phyloP scores from a whole-genome alignment of 2,329 filamentous ascomycete genomes.

The Fusarium buharicum region DNA sequence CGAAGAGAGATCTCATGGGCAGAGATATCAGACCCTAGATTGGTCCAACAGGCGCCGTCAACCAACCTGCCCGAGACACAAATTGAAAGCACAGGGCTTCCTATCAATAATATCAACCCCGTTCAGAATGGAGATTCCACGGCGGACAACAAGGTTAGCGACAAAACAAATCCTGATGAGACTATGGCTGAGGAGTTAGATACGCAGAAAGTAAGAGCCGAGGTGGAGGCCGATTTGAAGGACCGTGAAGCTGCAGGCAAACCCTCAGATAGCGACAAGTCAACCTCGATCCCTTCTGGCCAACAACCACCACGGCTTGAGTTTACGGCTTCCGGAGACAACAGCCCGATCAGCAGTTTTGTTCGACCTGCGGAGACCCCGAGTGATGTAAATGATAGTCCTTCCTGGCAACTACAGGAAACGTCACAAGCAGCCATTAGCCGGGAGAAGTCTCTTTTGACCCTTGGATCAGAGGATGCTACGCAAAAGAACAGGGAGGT shows the following conservation, averaged over 20 bases:
- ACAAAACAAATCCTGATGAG: slow-evolving; percentile 32
- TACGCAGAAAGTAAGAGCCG: slow-evolving; percentile 47
- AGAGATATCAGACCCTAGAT: slow-evolving; percentile 74
- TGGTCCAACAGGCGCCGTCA: slow-evolving; percentile 60
- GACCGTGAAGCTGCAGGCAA: slow-evolving; percentile 25
- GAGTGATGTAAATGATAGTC: slow-evolving; percentile 34
- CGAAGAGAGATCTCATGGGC: slow-evolving; percentile 67
- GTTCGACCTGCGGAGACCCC: slow-evolving; percentile 37
- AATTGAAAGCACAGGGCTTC: slow-evolving; percentile 44
- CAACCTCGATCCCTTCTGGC: slow-evolving; percentile 46
- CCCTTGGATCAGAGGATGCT: slow-evolving; percentile 1
- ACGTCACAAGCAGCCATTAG: slow-evolving; percentile 17
- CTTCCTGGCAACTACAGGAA: slow-evolving; percentile 35
- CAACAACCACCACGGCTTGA: slow-evolving; percentile 42
- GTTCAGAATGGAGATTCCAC: slow-evolving; percentile 17
- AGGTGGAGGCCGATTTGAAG: slow-evolving; percentile 38
- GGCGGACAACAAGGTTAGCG: slow-evolving; percentile 45
- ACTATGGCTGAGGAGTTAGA: slow-evolving; percentile 44
- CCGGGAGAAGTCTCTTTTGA: slow-evolving; percentile 4
- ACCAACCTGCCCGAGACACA: slow-evolving; percentile 40
- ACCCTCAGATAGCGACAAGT: slow-evolving; percentile 34
- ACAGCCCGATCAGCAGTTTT: slow-evolving; percentile 39
- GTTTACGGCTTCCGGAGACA: slow-evolving; percentile 29
- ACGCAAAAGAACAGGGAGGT: slow-evolving; percentile 1
- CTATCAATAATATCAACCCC: slow-evolving; percentile 25